Base-by-base conservation (phyloP, 768 basidiomycete genomes). In the Steccherinum ochraceum region DNA sequence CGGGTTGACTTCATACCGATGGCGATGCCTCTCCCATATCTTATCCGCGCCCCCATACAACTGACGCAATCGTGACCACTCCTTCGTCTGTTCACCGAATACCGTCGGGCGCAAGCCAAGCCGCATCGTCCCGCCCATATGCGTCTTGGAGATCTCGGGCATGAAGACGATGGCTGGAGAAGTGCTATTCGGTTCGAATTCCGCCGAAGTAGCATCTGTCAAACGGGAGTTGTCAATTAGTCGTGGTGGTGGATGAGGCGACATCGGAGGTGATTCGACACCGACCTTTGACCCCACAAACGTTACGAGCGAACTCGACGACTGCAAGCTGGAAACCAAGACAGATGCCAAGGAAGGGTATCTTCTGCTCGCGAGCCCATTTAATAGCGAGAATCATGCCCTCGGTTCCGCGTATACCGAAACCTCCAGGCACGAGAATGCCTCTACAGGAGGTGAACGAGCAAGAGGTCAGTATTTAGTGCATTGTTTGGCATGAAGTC, bases 41-140 rank as follows among this genome's bases (percentile, higher is more conserved):
- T 77, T 86, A 20, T 74, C 77, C 1, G 75, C 77, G 16, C 86
- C 86, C 12, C 86, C 96, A 63, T 98, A 99, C 62, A 99, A 70
- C 64, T 79, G 79, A 25, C 93, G 77, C 20, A 78, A 70, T 54
- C 80, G 81, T 44, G 84, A 86, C 85, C 86, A 90, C 16, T 65
- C 61, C 61, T 86, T 85, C 1, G 82, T 84, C 12, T 72, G 76
- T 7, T 74, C 66, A 51, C 86, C 80, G 66, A 98, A 97, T 44
- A 97, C 79, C 2, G 95, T 99, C 3, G 95, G 93, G n/a, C 95
- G 83, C 40, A 98, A 76, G 20, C 96, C 96, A n/a, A 97, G 80
- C 12, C 96, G 86, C 96, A 99, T 99, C n/a, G 95, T 99, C 19
- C 96, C 96, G 47, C 96, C 96, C 82, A 98, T 92, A 57, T 98